phyloP scores from a whole-genome alignment of 805 yeast genomes.

The Yarrowia sp. region DNA sequence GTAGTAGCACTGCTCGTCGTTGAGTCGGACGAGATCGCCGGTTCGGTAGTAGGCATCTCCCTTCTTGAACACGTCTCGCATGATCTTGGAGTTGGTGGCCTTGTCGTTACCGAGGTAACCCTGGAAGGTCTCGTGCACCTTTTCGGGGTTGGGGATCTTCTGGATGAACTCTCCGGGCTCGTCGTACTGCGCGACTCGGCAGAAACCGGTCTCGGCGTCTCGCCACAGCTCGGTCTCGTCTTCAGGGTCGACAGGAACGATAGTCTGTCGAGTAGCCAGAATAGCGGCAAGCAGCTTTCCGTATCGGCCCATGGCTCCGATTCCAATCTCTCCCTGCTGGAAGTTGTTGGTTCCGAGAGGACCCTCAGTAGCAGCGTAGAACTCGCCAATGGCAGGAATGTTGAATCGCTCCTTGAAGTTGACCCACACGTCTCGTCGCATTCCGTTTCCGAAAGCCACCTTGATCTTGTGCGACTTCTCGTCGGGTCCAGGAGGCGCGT shows the following conservation, averaged over 20 bases:
- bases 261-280: conserved; percentile 47
- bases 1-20: conserved; percentile 65
- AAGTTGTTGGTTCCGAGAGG: conserved; percentile 82
- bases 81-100: conserved; percentile 75
- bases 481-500: conserved; percentile 58
- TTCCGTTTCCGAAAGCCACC: conserved; percentile 87
- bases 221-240: conserved; percentile 72
- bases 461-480: conserved; percentile 59
- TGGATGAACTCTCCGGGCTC: conserved; percentile 89
- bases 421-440: conserved; percentile 84
- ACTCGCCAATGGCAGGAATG: conserved; percentile 77
- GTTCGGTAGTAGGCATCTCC: conserved; percentile 92
- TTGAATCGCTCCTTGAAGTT: conserved; percentile 74
- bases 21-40: conserved; percentile 77
- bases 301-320: conserved; percentile 85
- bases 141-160: conserved; percentile 60
- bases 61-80: conserved; percentile 67
- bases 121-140: conserved; percentile 75
- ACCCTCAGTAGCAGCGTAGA: conserved; percentile 90
- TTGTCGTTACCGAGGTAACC: conserved; percentile 80
- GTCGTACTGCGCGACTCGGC: conserved; percentile 51
- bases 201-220: conserved; percentile 62
- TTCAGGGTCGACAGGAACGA: conserved; percentile 76
- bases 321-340: conserved; percentile 74
- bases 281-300: conserved; percentile 48